Evolutionary conservation across 352 stramenopile species (phyloP).

Genomic region (Pythium scleroteichum): DNA sequence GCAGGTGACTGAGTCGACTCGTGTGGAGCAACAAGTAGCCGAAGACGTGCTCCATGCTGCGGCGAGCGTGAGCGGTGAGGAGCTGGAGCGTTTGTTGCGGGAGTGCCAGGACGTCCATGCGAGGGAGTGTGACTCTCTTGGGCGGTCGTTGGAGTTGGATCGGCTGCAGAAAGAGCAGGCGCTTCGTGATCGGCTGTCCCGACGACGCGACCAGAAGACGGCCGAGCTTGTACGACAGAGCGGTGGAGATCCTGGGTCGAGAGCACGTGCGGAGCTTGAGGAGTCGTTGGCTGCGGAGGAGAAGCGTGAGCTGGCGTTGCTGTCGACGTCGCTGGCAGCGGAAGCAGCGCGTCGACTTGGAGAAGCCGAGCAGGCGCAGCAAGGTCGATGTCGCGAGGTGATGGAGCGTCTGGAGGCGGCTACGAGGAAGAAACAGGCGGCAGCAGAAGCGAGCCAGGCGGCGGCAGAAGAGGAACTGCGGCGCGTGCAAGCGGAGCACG

Average conservation of each 20-base stretch:
- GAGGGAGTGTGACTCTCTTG: background rate
- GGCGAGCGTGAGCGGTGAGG: constrained; percentile 2
- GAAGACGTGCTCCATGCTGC: background rate
- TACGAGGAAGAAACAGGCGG: constrained; percentile 2
- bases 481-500: constrained; percentile 59
- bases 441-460: constrained; percentile 4
- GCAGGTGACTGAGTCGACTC: background rate
- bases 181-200: constrained; percentile 17
- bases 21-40: background rate
- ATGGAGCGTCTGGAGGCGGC: constrained; percentile 23
- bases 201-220: constrained; percentile 9
- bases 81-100: constrained; percentile 10
- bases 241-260: too few relatives aligned
- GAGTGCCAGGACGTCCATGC: constrained; percentile 9
- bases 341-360: constrained; percentile 10
- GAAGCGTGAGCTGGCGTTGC: constrained; percentile 1
- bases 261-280: constrained; percentile 1
- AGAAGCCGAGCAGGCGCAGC: constrained; percentile 22
- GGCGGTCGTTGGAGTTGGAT: constrained; percentile 8
- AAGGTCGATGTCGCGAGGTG: constrained; percentile 39
- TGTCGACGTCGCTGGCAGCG: constrained; percentile 1
- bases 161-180: constrained; percentile 7
- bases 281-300: background rate
- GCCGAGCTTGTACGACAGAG: background rate
- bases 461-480: constrained; percentile 49